These are phyloP conservation scores for Mycena amicta DNA, from an alignment of 768 basidiomycete genomes.

Conservation along the genomic window DNA sequence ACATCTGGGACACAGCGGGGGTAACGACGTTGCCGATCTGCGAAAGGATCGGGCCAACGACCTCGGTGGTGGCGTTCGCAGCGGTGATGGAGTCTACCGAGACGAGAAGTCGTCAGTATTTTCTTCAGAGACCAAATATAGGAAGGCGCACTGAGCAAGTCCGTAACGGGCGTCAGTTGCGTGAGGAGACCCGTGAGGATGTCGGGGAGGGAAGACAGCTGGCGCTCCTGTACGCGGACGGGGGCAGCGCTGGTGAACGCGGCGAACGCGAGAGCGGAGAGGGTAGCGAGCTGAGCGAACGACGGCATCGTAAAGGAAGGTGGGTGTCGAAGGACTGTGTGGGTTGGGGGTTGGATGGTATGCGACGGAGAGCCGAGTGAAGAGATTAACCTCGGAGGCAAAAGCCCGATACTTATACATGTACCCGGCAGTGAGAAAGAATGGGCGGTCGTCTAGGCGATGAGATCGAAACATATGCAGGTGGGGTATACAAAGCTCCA, in stretches of 20 bases:
- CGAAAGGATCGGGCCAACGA: not conserved
- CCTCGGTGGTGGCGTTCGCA: not conserved
- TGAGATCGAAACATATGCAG: not conserved
- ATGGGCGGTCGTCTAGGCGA: not conserved
- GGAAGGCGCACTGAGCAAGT: not conserved
- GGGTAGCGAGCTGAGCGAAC: not conserved
- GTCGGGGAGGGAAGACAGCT: not conserved
- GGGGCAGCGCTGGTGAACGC: not conserved
- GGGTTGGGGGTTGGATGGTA: not conserved
- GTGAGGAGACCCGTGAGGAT: not conserved
- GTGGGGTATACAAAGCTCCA: not conserved
- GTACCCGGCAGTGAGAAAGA: not conserved
- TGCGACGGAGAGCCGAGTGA: not conserved
- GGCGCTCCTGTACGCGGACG: not conserved
- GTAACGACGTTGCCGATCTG: not conserved
- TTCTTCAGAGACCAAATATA: not conserved
- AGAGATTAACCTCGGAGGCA: not conserved
- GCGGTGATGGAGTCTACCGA: not conserved
- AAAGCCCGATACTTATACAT: not conserved
- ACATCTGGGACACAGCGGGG: not conserved
- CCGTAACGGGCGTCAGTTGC: not conserved
- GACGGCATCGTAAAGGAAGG: not conserved
- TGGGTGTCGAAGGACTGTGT: not conserved
- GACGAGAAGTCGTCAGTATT: not conserved
- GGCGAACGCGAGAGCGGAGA: constrained; percentile 1